Conservation (phyloP, 306 rosid species). For the Psophocarpus tetragonolobus region DNA sequence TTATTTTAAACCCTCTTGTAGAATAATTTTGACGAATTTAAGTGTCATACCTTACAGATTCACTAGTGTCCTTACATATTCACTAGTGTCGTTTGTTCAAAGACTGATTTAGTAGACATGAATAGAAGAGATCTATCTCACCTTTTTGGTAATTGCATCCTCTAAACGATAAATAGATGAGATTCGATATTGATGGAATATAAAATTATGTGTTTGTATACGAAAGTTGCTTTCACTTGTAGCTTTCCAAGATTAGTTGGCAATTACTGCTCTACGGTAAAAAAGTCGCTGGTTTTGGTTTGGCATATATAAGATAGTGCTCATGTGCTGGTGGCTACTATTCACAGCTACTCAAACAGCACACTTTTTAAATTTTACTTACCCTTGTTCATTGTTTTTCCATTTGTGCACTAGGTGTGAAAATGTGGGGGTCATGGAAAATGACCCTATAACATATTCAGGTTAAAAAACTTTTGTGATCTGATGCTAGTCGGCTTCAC, state of each 20-base stretch:
- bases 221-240: slow-evolving; percentile 11
- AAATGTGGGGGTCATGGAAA: not conserved
- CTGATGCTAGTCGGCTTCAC: not conserved
- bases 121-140: no score
- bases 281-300: not conserved
- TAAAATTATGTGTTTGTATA: no score
- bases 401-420: not conserved
- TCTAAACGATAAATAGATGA: no score
- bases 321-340: not conserved
- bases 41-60: no score
- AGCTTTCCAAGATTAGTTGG: slow-evolving; percentile 29
- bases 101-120: no score
- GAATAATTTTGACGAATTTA: no score
- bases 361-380: not conserved
- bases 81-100: no score
- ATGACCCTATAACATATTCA: not conserved
- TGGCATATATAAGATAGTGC: not conserved
- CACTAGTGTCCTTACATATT: no score
- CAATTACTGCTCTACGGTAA: not conserved
- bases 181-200: not conserved
- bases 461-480: not conserved
- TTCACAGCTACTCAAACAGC: slow-evolving; percentile 4
- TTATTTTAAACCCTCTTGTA: no score
- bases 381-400: slow-evolving; percentile 17
- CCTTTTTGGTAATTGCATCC: no score